Evolutionary conservation across 805 yeast species (phyloP).

Genomic region (Candida railenensis): DNA sequence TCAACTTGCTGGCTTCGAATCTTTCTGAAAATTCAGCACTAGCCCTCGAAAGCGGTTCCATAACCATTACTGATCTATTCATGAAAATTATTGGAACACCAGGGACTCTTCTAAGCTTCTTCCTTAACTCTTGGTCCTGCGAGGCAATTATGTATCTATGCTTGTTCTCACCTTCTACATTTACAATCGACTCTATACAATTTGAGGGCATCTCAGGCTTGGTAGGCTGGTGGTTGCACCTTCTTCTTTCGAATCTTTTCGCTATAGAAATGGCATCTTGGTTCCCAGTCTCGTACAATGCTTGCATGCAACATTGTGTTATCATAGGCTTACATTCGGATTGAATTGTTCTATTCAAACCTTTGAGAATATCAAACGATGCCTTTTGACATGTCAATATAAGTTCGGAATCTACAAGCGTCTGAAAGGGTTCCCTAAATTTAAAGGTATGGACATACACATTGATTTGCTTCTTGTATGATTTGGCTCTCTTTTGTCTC

Average conservation of each 20-base stretch:
- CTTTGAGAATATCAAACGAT: constrained; percentile 78
- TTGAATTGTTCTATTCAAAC: constrained; percentile 77
- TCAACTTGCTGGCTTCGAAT: constrained; percentile 67
- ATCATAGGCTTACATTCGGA: constrained; percentile 86
- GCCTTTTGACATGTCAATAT: constrained; percentile 64
- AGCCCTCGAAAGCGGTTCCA: constrained; percentile 88
- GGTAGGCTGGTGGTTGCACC: constrained; percentile 80
- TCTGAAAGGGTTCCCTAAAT: constrained; percentile 92
- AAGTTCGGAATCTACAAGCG: constrained; percentile 78
- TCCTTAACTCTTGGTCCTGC: constrained; percentile 71
- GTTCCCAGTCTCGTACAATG: constrained; percentile 67
- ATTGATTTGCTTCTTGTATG: constrained; percentile 90
- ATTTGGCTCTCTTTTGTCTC: constrained; percentile 96
- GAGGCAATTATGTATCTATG: constrained; percentile 90
- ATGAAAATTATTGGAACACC: constrained; percentile 89
- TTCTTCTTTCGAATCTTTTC: constrained; percentile 82
- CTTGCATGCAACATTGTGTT: constrained; percentile 93
- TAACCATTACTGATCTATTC: constrained; percentile 88
- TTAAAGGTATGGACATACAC: constrained; percentile 82
- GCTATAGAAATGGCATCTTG: constrained; percentile 80
- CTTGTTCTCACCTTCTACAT: constrained; percentile 74
- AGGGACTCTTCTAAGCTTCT: constrained; percentile 69
- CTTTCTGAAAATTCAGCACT: constrained; percentile 41
- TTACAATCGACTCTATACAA: constrained; percentile 71
- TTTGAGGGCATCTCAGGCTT: constrained; percentile 65